Conservation (phyloP, 2,329 filamentous ascomycete species). For the Elsinoe batatas region DNA sequence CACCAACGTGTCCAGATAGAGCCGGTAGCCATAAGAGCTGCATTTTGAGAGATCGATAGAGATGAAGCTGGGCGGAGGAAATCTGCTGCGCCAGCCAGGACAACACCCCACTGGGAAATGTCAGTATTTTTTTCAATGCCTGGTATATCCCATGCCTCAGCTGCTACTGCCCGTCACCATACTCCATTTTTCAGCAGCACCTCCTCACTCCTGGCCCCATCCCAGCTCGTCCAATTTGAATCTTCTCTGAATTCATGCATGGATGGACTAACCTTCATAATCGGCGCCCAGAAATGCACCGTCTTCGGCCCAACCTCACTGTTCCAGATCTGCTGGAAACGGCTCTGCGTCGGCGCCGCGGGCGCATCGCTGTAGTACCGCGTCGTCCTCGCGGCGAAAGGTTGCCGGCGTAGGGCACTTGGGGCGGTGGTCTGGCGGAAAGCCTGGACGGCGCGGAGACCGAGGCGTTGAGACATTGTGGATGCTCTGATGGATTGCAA, state of each 20-base stretch:
- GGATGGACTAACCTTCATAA: conserved; percentile 61
- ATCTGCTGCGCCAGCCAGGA: conserved; percentile 85
- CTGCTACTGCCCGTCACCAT: too few relatives aligned
- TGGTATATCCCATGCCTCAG: too few relatives aligned
- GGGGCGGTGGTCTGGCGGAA: conserved; percentile 47
- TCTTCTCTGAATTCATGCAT: background rate
- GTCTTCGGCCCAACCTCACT: conserved; percentile 52
- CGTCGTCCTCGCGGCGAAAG: conserved; percentile 48
- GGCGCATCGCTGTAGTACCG: conserved; percentile 34
- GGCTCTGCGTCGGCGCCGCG: conserved; percentile 30
- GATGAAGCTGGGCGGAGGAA: conserved; percentile 84
- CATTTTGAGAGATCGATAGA: conserved; percentile 87
- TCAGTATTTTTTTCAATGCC: background rate
- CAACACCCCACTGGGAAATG: conserved; percentile 65
- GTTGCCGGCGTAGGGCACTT: conserved; percentile 26
- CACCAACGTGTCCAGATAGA: conserved; percentile 99
- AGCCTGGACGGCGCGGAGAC: conserved; percentile 45
- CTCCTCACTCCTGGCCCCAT: too few relatives aligned
- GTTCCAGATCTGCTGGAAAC: conserved; percentile 60
- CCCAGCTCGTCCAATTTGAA: background rate
- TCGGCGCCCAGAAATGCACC: conserved; percentile 97
- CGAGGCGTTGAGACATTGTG: conserved; percentile 47
- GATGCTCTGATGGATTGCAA: conserved; percentile 7
- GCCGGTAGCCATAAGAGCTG: conserved; percentile 79
- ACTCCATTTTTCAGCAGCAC: too few relatives aligned